Evolutionary conservation across 306 rosid species (phyloP), one percentile per base, ranked within the genome.

Genomic region (Ochetophila trinervis): DNA sequence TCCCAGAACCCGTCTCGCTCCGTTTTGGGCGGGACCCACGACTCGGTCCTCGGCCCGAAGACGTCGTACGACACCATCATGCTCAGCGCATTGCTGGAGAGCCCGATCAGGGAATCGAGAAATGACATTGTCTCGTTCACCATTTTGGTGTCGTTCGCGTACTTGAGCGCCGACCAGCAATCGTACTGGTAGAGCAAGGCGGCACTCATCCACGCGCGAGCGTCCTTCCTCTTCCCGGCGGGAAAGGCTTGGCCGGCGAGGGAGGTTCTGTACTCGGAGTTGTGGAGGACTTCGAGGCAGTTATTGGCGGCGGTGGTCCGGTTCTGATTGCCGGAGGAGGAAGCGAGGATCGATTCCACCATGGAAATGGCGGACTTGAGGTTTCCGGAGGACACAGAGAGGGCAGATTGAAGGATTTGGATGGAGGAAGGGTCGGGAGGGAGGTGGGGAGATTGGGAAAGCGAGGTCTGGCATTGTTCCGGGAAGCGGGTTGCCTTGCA

Each of bases 1-100:
- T 72, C 94, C 99, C 99, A 93, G 74, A 84, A 84, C 4, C 91
- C 95, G 45, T 84, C 81, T 0, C 99, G 81, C 78, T 93, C 99
- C 0, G 99, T 93, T 17, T 23, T 57, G 0, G 96, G 91, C 0
- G 76, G 76, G 2, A 18, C 75, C 99, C 99, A 93, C 63, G 70
- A 53, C 13, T 71, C 62, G 4, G 78, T 76, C 1, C 84, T 77
- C 51, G 63, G 65, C 0, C 99, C 99, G 71, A 35, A 79, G 6
- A 19, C 20, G 58, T 83, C 96, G 76, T 82, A 86, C 15, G 97
- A 75, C 24, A 35, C 24, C 27, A 88, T 57, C 83, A 93, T 73
- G 70, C 85, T 65, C 13, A 93, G 88, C 42, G 96, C 99, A 79
- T 84, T 93, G 70, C 96, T 88, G 52, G 91, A 68, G 7, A 78